Base-by-base conservation (phyloP, 345 rosid genomes). In the Populus pruinosa region DNA sequence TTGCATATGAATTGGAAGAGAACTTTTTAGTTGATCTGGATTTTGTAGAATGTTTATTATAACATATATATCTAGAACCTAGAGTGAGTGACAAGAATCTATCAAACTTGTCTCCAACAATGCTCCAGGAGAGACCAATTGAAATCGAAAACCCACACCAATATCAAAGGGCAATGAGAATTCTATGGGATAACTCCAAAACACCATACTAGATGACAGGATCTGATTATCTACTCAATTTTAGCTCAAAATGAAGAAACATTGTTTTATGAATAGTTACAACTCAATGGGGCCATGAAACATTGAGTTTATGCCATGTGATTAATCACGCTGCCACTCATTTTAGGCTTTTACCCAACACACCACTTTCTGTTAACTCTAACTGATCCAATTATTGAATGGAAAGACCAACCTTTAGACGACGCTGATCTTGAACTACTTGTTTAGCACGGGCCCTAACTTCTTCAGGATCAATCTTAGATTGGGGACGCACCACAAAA, bases 381-480 rank as follows among this genome's bases (percentile, higher is more conserved):
- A 65, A 25, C 1, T 31, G 69, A 33, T 31, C 21, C 36, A 31
- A 41, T 43, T 21, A 56, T 6, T 12, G 8, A 49, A 71, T 36
- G 35, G 29, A 43, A 72, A 72, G 67, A 79, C 80, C 47, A 78
- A 96, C 99, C 97, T 96, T 93, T 63, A 86, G 44, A n/a, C 98
- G 94, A 49, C 98, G 98, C 83, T 91, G 97, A 86, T 96, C 99
- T 78, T 90, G 97, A 12, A 88, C 81, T 66, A 83, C 90, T 86
- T 90, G 92, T 83, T 92, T 96, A 5, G 92, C 90, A 72, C 99
- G 97, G 47, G 94, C 94, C 82, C 94, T 89, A 59, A 92, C 67
- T 85, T 89, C 92, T 3, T 96, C 98, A 0, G 94, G 96, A 71
- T 96, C 99, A 85, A 96, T 82, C 89, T 96, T 96, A 65, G 99